Evolutionary conservation across 768 basidiomycete genomes (phyloP), one percentile per base, ranked within the genome.

Genomic region (Podaxis carcinomalis): DNA sequence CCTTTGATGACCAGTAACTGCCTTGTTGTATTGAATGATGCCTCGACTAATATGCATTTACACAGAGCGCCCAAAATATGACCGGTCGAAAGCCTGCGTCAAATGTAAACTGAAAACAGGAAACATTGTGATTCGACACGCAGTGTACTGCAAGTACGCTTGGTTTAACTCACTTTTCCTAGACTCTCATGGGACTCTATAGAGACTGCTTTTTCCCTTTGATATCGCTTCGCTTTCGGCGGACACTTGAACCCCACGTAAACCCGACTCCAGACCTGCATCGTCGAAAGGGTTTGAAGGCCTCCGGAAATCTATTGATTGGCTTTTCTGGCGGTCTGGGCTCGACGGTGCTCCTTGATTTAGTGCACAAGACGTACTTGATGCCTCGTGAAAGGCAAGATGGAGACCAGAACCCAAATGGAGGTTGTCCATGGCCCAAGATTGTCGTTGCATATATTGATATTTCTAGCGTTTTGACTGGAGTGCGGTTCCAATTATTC

Each of bases 261-360:
- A 90, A 90, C 21, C 28, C 59, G 9, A 57, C 39, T 62, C 51
- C 54, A 53, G 53, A 61, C 3, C 35, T 51, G 21, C 52, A 61
- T 40, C 59, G 86, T 46, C 80, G 84, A 37, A 85, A 82, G 55
- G 77, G 78, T 10, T 75, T 90, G 3, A 86, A 84, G 65, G 89
- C 91, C 1, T 74, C 81, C 7, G 90, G 90, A 52, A 85, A 87
- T 61, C 74, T 93, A 4, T 73, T 87, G 7, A 69, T 93, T 16
- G 91, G 80, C 1, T 83, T 87, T 61, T 92, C 91, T n/a, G 92
- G 92, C 6, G 91, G 92, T 2, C 77, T 91, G 0, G 87, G 89
- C 3, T 91, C 92, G 0, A 84, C 87, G 0, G 78, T 90, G 1
- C 76, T 93, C 10, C 76, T 92, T 14, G 87, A 93, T 68, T 74